A percentile compares a stretch with the other conserved stretches of the same genome.
These are phyloP conservation scores for Ophiobolus disseminans DNA, from an alignment of 2,329 filamentous ascomycete species.

Conservation along the genomic window DNA sequence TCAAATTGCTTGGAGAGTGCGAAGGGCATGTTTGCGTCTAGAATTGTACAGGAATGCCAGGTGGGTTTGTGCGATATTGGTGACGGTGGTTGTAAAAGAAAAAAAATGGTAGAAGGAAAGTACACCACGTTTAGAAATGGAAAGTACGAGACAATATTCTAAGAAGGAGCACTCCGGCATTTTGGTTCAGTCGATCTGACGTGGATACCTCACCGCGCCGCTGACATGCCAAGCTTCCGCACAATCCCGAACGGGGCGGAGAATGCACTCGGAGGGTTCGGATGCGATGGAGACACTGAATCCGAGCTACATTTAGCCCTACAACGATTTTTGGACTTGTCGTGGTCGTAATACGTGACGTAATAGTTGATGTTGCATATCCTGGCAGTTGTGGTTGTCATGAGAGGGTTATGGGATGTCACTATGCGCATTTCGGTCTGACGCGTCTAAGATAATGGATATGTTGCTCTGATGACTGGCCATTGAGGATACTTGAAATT, in stretches of 20 bases:
- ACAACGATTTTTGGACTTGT: not conserved
- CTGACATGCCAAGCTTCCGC: constrained; percentile 33
- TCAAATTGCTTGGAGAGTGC: constrained; percentile 41
- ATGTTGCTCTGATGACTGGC: too few species aligned
- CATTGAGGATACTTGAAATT: too few species aligned
- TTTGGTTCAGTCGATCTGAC: too few species aligned
- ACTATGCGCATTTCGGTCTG: too few species aligned
- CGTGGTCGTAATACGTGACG: not conserved
- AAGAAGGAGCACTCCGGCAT: too few species aligned
- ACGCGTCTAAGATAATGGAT: too few species aligned
- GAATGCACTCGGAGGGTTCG: constrained; percentile 5
- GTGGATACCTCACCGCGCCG: constrained; percentile 7
- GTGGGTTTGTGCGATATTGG: not conserved
- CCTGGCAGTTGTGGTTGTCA: not conserved
- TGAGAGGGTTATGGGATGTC: not conserved
- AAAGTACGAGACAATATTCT: too few species aligned
- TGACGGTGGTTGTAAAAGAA: not conserved
- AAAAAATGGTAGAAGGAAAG: not conserved
- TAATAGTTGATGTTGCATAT: not conserved
- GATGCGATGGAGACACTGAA: not conserved
- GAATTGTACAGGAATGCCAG: not conserved
- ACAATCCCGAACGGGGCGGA: constrained; percentile 21
- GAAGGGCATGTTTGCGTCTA: constrained; percentile 35
- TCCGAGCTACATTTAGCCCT: not conserved
- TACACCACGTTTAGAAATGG: too few species aligned